These are phyloP conservation scores for Nigrograna mackinnonii DNA, from an alignment of 2,329 filamentous ascomycete species.

Conservation along the genomic window DNA sequence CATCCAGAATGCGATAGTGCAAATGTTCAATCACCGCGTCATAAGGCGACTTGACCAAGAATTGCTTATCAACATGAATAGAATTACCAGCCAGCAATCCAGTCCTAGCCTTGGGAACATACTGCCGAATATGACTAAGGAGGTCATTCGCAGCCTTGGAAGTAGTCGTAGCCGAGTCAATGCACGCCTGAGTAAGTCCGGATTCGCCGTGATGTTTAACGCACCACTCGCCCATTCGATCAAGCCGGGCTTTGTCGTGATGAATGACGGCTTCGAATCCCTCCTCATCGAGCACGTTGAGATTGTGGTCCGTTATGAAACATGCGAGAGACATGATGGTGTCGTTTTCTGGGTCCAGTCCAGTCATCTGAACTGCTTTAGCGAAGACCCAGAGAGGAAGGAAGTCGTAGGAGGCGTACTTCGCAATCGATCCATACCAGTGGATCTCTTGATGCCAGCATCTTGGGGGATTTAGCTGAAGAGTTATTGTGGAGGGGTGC, in stretches of 20 bases:
- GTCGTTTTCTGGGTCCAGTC: conserved; percentile 76
- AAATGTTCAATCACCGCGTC: conserved; percentile 73
- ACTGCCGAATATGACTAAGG: conserved; percentile 74
- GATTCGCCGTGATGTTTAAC: conserved; percentile 75
- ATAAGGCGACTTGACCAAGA: conserved; percentile 77
- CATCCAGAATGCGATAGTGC: conserved; percentile 89
- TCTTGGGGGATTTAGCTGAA: neutral
- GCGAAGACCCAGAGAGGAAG: neutral
- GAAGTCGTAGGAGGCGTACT: conserved; percentile 38
- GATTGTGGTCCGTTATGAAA: conserved; percentile 80
- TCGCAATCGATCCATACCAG: conserved; percentile 88
- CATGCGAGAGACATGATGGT: conserved; percentile 91
- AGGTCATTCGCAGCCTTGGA: conserved; percentile 73
- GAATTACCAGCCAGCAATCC: conserved; percentile 89
- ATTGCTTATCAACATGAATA: conserved; percentile 86
- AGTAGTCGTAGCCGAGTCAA: conserved; percentile 73
- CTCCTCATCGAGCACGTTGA: conserved; percentile 73
- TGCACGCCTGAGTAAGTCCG: conserved; percentile 78
- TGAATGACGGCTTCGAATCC: conserved; percentile 84
- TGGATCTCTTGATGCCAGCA: conserved; percentile 61
- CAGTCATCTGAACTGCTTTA: conserved; percentile 76
- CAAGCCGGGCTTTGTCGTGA: conserved; percentile 70
- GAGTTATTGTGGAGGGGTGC: conserved; percentile 2
- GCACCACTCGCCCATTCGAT: conserved; percentile 89
- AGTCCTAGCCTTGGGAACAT: conserved; percentile 67